Evolutionary conservation across 2,329 filamentous ascomycete species (phyloP), one percentile per base, ranked within the genome.

Genomic region (Blumeriella jaapii): DNA sequence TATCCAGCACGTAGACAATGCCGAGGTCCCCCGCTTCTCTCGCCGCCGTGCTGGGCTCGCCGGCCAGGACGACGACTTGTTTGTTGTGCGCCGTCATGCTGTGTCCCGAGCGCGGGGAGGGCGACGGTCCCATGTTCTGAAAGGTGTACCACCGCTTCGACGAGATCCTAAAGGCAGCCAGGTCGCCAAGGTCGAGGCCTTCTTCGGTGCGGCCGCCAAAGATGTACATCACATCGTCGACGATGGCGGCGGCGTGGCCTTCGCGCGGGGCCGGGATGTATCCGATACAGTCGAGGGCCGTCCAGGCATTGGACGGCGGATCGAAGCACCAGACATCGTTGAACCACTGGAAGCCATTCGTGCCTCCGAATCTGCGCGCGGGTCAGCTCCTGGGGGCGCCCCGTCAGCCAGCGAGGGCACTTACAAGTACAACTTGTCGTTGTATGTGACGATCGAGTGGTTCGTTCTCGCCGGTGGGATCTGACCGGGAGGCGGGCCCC

Each of bases 291-390:
- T 96, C 89, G 37, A 94, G 69, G 55, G 93, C 81, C 7, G 75
- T 64, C 91, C 91, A 98, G 37, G 70, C 64, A 58, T 95, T 95
- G 29, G 72, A 64, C 36, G 76, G 69, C 6, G 87, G 82, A 52
- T 95, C 89, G 57, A 91, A 98, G 34, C 79, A 84, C 91, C 91
- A 98, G 30, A 98, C 91, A 56, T 98, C 91, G 58, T 96, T 98
- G 64, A 96, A 98, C 93, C 91, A 98, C 52, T 83, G 78, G 37
- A 87, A 74, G 25, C 91, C 91, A 55, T 98, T 94, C 2, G 91
- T 98, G 44, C 91, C 91, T 49, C 91, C 91, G 56, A 98, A 98
- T n/a, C 82, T 91, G 48, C 2, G 33, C 13, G 25, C 23, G n/a
- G n/a, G 31, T 53, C 31, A 56, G 48, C 31, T 39, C 19, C 16